Base-by-base conservation (phyloP, 495 filamentous ascomycete species). In the Hypoxylon trugodes region DNA sequence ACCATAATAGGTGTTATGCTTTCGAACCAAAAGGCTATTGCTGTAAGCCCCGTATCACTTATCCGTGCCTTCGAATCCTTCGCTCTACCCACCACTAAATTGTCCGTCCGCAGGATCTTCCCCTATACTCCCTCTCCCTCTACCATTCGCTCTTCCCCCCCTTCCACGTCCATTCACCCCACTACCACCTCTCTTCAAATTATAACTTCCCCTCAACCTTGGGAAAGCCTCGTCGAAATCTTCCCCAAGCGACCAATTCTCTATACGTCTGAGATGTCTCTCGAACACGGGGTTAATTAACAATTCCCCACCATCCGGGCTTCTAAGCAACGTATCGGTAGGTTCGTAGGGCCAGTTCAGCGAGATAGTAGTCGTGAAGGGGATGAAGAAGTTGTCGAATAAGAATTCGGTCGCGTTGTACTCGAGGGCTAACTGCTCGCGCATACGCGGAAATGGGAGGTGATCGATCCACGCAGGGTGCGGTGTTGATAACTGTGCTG, bases 381-480 rank as follows among this genome's bases (percentile, higher is more conserved):
- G 89, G 25, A 92, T 83, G 68, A 92, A 91, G 76, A 91, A 93
- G 52, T 88, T 81, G 25, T 94, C 90, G 68, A 94, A 91, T 0
- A 82, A 79, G 42, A 72, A 80, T 28, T 66, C 66, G 1, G 52
- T 56, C 2, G 73, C 66, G 30, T 82, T 82, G 42, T 84, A 81
- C 5, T 74, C 61, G 15, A 70, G 52, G 3, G 86, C 79, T 4
- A 92, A 62, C 8, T 74, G 74, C 52, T 92, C 88, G 7, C 91
- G 85, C 85, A 93, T 89, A 7, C 71, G 75, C 0, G 89, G 90
- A 78, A 87, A 96, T 1, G 90, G 89, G 6, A 94, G 56, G 70
- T 92, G 82, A 67, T 94, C 90, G 10, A 92, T 81, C 91, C 91
- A 96, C 2, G 81, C 81, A 0, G 90, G 88, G 74, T 96, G 91